Percentiles rank a stretch among this genome's conserved stretches.
Evolutionary conservation across 2,329 filamentous ascomycete genomes (phyloP).

Genomic region (Pezicula rhizophila): DNA sequence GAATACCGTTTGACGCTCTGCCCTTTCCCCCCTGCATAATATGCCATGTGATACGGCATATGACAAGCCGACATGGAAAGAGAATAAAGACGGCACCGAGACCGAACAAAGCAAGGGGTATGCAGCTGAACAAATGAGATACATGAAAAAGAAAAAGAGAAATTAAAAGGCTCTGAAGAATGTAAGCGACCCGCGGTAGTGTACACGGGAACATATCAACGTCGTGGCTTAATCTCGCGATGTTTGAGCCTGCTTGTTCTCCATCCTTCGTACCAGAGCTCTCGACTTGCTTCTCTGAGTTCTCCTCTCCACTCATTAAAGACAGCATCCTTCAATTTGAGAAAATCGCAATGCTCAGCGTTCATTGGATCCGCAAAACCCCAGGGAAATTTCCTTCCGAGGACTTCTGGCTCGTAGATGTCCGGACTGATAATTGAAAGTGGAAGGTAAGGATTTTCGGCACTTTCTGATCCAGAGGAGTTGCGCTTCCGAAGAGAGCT

Average conservation of each 20-base stretch:
- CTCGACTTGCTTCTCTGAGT: constrained; percentile 80
- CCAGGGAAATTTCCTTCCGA: constrained; percentile 92
- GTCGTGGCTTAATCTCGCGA: constrained; percentile 17
- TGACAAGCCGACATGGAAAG: constrained; percentile 7
- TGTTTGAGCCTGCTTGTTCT: constrained; percentile 59
- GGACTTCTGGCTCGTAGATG: constrained; percentile 70
- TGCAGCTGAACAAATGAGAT: constrained; percentile 9
- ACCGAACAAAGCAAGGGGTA: constrained; percentile 13
- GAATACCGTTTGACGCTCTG: not conserved
- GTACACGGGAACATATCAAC: constrained; percentile 15
- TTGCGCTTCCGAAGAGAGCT: constrained; percentile 23
- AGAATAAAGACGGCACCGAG: not conserved
- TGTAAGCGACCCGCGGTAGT: constrained; percentile 9
- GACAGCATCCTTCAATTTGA: constrained; percentile 81
- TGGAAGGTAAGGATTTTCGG: constrained; percentile 66
- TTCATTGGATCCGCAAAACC: constrained; percentile 94
- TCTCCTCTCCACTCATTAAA: constrained; percentile 92
- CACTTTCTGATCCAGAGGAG: constrained; percentile 38
- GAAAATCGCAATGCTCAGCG: constrained; percentile 86
- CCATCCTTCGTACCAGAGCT: constrained; percentile 96
- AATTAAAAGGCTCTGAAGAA: constrained; percentile 9
- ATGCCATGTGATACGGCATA: constrained; percentile 1
- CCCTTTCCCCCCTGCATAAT: not conserved
- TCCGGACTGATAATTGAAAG: constrained; percentile 94
- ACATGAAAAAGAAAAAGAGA: constrained; percentile 4